Evolutionary conservation across 768 basidiomycete species (phyloP), one percentile per base, ranked within the genome.

Genomic region (Leccinellum luteum): DNA sequence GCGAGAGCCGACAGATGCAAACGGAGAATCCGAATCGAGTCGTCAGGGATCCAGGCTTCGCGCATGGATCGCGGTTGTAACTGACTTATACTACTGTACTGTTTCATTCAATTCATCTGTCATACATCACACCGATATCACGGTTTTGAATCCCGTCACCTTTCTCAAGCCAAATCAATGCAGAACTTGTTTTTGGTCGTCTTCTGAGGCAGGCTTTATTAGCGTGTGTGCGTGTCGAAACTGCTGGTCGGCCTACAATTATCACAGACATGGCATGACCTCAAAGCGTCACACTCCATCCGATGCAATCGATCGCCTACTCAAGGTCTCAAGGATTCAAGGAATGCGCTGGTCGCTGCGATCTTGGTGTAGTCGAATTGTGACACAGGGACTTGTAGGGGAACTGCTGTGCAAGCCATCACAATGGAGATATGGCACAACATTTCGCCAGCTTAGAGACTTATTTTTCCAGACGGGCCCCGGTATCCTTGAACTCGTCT

Each of bases 31-130:
- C 4, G n/a, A n/a, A n/a, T n/a, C n/a, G n/a, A n/a, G n/a, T n/a
- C n/a, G 25, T 25, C 25, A 25, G 4, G 25, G 25, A 25, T 25
- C 30, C 43, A 95, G 72, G 3, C 86, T 80, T 30, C 95, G 84
- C 3, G 89, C 90, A 67, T 94, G 88, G 62, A 94, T 96, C 4
- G n/a, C n/a, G 95, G 91, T 63, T 97, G 94, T 65, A 89, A 92
- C 66, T 97, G n/a, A n/a, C n/a, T n/a, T n/a, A n/a, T n/a, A n/a
- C n/a, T n/a, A n/a, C n/a, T n/a, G n/a, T n/a, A n/a, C n/a, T n/a
- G n/a, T n/a, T n/a, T n/a, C n/a, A n/a, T n/a, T n/a, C n/a, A n/a
- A n/a, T n/a, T n/a, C n/a, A n/a, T n/a, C n/a, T n/a, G n/a, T n/a
- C n/a, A n/a, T n/a, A n/a, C n/a, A n/a, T n/a, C n/a, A n/a, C n/a